Conservation (phyloP, 495 filamentous ascomycete genomes). For the Beverwykella pulmonaria region DNA sequence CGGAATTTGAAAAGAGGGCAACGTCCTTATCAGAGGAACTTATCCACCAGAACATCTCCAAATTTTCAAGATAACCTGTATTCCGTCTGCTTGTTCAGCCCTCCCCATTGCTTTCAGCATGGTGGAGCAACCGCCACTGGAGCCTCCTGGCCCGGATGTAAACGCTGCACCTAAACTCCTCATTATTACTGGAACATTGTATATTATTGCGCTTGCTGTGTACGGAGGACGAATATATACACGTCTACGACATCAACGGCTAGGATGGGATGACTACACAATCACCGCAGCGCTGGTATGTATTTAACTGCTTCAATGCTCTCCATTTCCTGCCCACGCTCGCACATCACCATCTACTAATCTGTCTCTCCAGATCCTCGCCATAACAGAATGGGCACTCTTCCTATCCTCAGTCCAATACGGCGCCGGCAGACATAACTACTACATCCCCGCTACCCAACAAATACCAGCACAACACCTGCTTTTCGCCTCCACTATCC, state of each 20-base stretch:
- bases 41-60: not conserved
- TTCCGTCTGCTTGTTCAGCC: too few relatives aligned
- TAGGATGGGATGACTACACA: conserved; percentile 36
- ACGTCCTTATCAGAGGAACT: not conserved
- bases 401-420: conserved; percentile 24
- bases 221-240: conserved; percentile 21
- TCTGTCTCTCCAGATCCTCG: conserved; percentile 4
- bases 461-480: conserved; percentile 35
- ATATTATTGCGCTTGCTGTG: conserved; percentile 9
- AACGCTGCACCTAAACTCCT: conserved; percentile 20
- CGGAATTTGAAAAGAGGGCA: not conserved
- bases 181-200: conserved; percentile 22
- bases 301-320: too few relatives aligned
- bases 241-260: conserved; percentile 8
- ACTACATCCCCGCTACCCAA: conserved; percentile 27
- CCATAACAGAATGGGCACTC: conserved; percentile 26
- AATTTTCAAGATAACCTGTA: not conserved
- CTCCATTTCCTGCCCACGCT: too few relatives aligned
- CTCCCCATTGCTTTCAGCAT: not conserved
- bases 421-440: conserved; percentile 42
- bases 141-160: conserved; percentile 16
- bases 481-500: conserved; percentile 28
- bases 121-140: conserved; percentile 1
- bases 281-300: conserved; percentile 22
- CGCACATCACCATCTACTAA: too few relatives aligned